Percentiles rank a stretch among this genome's conserved stretches.
Conservation (phyloP, 169 alveolate species). For the Haemoproteus tartakovskyi region DNA sequence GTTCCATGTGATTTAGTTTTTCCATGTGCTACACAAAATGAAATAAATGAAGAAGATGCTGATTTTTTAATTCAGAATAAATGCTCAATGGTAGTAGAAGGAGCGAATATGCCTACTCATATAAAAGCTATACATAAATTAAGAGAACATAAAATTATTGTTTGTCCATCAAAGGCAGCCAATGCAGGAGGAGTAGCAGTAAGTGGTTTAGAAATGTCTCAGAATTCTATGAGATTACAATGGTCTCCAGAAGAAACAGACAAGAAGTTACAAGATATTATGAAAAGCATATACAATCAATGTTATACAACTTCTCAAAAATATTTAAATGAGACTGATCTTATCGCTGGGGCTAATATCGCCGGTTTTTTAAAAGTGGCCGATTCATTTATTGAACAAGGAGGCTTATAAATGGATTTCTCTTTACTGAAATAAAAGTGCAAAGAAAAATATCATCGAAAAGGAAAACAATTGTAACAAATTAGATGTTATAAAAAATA, state of each 20-base stretch:
- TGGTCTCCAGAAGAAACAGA: conserved; percentile 83
- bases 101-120: conserved; percentile 87
- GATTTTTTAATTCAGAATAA: conserved; percentile 69
- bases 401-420: conserved; percentile 48
- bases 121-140: conserved; percentile 76
- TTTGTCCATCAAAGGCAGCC: conserved; percentile 88
- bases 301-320: conserved; percentile 71
- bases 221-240: conserved; percentile 77
- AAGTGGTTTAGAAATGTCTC: conserved; percentile 86
- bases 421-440: too few species aligned
- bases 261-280: conserved; percentile 70
- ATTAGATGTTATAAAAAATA: too few species aligned
- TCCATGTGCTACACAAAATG: conserved; percentile 87
- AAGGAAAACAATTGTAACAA: too few species aligned
- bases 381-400: conserved; percentile 80
- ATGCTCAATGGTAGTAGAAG: conserved; percentile 77
- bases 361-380: conserved; percentile 86
- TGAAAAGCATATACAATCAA: conserved; percentile 74
- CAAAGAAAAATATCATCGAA: too few species aligned
- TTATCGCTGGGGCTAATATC: conserved; percentile 85
- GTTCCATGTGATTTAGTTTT: conserved; percentile 77
- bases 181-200: conserved; percentile 89
- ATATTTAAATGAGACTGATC: conserved; percentile 72
- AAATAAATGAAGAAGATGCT: conserved; percentile 79
- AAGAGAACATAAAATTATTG: conserved; percentile 66